These are phyloP conservation scores for Acanthochlamys bracteata DNA, from an alignment of 106 monocot species.

Conservation along the genomic window DNA sequence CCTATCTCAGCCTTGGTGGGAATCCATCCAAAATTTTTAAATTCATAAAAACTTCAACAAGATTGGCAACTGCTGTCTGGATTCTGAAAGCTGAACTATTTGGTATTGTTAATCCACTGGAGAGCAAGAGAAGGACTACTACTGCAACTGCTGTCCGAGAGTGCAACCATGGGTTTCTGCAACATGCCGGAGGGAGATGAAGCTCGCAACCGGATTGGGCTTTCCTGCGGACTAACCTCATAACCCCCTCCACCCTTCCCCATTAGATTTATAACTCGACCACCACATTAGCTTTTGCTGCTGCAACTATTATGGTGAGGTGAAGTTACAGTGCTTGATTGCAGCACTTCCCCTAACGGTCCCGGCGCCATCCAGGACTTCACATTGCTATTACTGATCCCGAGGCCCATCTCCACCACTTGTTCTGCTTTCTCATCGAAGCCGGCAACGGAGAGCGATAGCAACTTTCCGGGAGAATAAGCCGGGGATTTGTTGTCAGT, in stretches of 20 bases:
- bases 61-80: no score
- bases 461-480: conserved; percentile 1
- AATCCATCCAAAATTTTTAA: no score
- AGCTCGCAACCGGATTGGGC: conserved; percentile 10
- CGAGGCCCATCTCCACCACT: conserved; percentile 21
- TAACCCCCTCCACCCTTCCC: conserved; percentile 8
- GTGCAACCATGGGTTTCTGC: conserved; percentile 31
- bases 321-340: conserved; percentile 16
- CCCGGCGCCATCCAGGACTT: conserved; percentile 34
- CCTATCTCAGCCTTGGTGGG: no score
- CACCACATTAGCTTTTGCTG: conserved; percentile 1
- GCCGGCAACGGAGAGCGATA: conserved; percentile 32
- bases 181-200: conserved; percentile 32
- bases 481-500: neutral
- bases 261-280: conserved; percentile 19
- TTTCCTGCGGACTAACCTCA: conserved; percentile 19
- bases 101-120: conserved; percentile 22
- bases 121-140: conserved; percentile 25
- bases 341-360: conserved; percentile 41
- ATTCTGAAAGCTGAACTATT: conserved; percentile 1
- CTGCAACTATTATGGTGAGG: neutral
- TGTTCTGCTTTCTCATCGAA: neutral
- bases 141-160: conserved; percentile 35
- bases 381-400: conserved; percentile 3
- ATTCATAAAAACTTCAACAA: no score